Conservation (phyloP, 495 filamentous ascomycete genomes). For the Xylaria palmicola region DNA sequence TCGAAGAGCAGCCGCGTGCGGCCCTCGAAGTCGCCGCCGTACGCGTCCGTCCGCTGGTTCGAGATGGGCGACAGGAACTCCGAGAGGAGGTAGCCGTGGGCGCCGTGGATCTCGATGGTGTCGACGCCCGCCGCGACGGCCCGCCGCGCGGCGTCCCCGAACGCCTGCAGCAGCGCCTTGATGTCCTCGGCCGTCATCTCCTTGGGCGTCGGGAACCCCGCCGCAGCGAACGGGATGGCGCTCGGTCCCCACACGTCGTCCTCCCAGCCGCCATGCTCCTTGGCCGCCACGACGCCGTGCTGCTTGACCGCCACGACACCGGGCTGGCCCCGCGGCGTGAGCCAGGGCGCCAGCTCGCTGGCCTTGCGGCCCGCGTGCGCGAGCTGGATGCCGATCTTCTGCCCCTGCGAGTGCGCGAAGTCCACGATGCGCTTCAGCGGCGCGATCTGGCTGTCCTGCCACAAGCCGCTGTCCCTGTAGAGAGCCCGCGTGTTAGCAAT, state of each 20-base stretch:
- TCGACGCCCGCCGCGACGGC: conserved; percentile 69
- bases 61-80: conserved; percentile 62
- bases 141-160: conserved; percentile 57
- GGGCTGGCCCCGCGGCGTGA: conserved; percentile 30
- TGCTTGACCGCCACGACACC: too few relatives aligned
- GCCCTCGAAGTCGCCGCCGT: conserved; percentile 60
- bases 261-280: conserved; percentile 63
- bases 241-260: conserved; percentile 56
- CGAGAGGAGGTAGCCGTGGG: conserved; percentile 64
- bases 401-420: conserved; percentile 61
- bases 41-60: conserved; percentile 58
- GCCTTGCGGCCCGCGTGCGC: conserved; percentile 75
- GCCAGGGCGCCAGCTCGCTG: conserved; percentile 62
- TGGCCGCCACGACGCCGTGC: conserved; percentile 41
- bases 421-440: conserved; percentile 61
- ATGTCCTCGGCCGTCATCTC: conserved; percentile 64
- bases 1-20: conserved; percentile 50
- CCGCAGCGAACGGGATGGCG: conserved; percentile 48
- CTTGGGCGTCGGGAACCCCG: conserved; percentile 49
- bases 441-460: conserved; percentile 68
- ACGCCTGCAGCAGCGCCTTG: conserved; percentile 59
- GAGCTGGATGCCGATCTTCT: conserved; percentile 70
- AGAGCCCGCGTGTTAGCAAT: background rate
- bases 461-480: conserved; percentile 59
- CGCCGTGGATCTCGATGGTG: conserved; percentile 61